phyloP scores from a whole-genome alignment of 495 filamentous ascomycete species.

The Cladorrhinum samala region DNA sequence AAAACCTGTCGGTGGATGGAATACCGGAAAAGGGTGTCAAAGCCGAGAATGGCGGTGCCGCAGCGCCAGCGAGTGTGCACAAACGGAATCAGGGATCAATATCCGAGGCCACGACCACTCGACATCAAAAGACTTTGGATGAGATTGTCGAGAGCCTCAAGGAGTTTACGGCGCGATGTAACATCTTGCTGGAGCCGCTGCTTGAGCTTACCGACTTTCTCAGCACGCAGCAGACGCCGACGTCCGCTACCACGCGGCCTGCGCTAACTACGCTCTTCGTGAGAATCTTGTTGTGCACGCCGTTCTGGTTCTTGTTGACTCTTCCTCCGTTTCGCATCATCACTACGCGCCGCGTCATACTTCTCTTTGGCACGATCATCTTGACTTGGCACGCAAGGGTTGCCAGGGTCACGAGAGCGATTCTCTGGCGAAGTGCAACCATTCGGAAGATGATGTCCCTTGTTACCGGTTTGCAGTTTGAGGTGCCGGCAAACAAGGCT shows the following conservation, averaged over 20 bases:
- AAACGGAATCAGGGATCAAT: conserved; percentile 30
- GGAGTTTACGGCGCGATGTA: conserved; percentile 82
- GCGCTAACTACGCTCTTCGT: conserved; percentile 85
- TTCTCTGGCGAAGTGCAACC: conserved; percentile 81
- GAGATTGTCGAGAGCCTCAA: conserved; percentile 93
- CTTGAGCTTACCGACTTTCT: conserved; percentile 86
- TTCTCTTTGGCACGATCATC: conserved; percentile 71
- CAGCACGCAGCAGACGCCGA: conserved; percentile 84
- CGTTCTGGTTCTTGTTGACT: conserved; percentile 77
- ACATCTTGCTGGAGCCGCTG: conserved; percentile 83
- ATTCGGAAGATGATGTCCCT: conserved; percentile 60
- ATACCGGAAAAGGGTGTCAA: conserved; percentile 45
- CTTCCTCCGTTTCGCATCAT: conserved; percentile 78
- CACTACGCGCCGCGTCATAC: conserved; percentile 75
- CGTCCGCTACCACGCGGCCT: conserved; percentile 86
- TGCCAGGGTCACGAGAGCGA: conserved; percentile 73
- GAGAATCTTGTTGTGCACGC: conserved; percentile 79
- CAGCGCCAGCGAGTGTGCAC: conserved; percentile 44
- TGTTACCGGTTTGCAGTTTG: conserved; percentile 75
- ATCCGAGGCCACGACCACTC: conserved; percentile 57
- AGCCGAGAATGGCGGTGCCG: conserved; percentile 29
- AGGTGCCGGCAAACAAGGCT: conserved; percentile 27
- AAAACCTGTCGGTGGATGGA: conserved; percentile 29
- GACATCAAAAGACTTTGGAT: conserved; percentile 78
- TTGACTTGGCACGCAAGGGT: conserved; percentile 89